These are phyloP conservation scores for Spinellus fusiger DNA, from an alignment of 192 early-diverging fungal genomes.

Conservation along the genomic window DNA sequence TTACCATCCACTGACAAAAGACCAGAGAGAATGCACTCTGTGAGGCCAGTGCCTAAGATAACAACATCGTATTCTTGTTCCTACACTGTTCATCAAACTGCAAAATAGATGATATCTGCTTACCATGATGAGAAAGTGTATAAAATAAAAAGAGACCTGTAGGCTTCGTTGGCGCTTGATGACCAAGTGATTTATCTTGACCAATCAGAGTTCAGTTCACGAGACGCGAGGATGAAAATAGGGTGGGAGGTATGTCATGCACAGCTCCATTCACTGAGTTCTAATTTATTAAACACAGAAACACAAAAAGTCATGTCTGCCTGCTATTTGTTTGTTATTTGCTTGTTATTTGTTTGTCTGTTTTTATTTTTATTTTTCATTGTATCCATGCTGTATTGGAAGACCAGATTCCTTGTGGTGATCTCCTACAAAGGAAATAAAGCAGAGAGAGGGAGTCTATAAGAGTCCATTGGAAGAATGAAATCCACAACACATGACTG, in stretches of 20 bases:
- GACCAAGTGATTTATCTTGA: no score
- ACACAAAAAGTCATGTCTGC: background rate
- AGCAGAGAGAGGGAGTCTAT: background rate
- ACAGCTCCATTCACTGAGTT: no score
- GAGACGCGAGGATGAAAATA: no score
- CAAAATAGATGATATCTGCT: background rate
- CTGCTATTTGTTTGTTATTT: background rate
- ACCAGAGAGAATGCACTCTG: conserved; percentile 85
- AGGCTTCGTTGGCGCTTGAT: no score
- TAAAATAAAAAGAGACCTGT: no score
- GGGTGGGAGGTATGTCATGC: no score
- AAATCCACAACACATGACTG: conserved; percentile 22
- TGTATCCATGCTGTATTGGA: conserved; percentile 4
- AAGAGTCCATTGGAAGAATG: conserved; percentile 2
- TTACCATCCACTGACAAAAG: conserved; percentile 85
- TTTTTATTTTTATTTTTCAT: background rate
- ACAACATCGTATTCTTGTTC: conserved; percentile 87
- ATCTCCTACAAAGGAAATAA: background rate
- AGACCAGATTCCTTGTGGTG: background rate
- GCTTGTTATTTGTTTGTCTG: background rate
- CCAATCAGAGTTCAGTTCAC: no score
- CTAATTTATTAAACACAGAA: background rate
- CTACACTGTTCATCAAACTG: conserved; percentile 26
- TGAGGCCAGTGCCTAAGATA: conserved; percentile 83
- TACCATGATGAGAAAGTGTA: background rate